phyloP scores from a whole-genome alignment of 2,329 filamentous ascomycete genomes.

The Aureobasidium lini region DNA sequence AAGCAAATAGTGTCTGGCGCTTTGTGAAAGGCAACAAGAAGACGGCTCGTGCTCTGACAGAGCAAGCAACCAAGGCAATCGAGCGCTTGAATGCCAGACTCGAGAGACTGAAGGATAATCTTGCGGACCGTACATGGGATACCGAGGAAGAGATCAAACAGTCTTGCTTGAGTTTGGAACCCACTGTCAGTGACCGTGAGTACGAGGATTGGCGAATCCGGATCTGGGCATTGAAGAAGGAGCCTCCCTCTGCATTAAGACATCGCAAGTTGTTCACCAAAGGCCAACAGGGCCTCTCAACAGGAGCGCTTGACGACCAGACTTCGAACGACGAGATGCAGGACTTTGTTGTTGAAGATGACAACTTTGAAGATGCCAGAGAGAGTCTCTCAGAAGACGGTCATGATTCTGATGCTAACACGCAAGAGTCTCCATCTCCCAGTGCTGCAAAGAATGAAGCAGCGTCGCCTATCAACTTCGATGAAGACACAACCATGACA shows the following conservation, averaged over 20 bases:
- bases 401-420: neutral
- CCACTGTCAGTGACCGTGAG: conserved; percentile 56
- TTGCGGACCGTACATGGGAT: conserved; percentile 47
- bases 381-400: neutral
- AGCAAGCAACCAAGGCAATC: conserved; percentile 36
- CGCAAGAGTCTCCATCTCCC: neutral
- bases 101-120: conserved; percentile 46
- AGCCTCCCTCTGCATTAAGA: conserved; percentile 17
- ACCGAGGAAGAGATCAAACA: conserved; percentile 45
- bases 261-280: neutral
- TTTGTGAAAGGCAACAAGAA: conserved; percentile 40
- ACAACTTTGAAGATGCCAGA: conserved; percentile 4
- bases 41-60: conserved; percentile 37
- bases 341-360: conserved; percentile 12
- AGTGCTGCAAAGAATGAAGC: neutral
- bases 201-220: conserved; percentile 41
- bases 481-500: neutral
- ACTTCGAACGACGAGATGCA: conserved; percentile 3
- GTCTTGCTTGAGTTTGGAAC: conserved; percentile 55
- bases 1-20: conserved; percentile 56
- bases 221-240: conserved; percentile 29
- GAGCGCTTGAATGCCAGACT: conserved; percentile 46
- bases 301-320: neutral
- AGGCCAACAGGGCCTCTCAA: neutral
- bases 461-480: neutral